Base-by-base conservation (phyloP, 257 asterid species). In the Solanum virginianum region DNA sequence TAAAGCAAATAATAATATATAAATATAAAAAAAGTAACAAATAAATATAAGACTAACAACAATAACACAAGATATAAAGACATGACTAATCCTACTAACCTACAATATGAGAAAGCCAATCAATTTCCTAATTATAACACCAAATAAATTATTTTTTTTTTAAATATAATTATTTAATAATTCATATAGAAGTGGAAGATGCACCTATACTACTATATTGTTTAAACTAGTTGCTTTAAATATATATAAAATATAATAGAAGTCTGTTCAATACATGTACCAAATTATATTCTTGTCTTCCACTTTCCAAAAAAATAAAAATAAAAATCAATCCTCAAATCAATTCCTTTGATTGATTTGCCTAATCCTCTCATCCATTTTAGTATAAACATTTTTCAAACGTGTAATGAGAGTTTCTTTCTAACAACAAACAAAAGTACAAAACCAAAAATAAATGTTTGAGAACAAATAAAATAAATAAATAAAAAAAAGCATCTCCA, bases 381-480 rank as follows among this genome's bases (percentile, higher is more conserved):
- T 32, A 22, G 24, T 22, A 17, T 75, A 26, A 51, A 63, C 18
- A 39, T 66, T 59, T 26, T 88, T 62, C 86, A 49, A 87, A 83
- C 56, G 90, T 43, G 80, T 83, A 80, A 88, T 71, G 77, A 84
- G 62, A 86, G 57, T 29, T 86, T 84, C 36, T 36, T 69, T 84
- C 87, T 29, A 86, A 82, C 89, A 86, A 49, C 82, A 49, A 75
- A 75, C 81, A 75, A 75, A 75, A 53, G 63, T 66, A 51, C 80
- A 62, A 81, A 80, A 71, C 83, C 80, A 81, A 75, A 32, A 84
- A 39, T 0, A 51, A 8, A 1, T 51, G 26, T 13, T 26, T 53
- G 16, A 49, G 20, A 16, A 51, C 47, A 45, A 14, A 65, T 6
- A n/a, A 1, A 16, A 8, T 1, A 56, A 66, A 29, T 29, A 29